A percentile compares a stretch with the other conserved stretches of the same genome.
Evolutionary conservation across 371 early-diverging fungal species (phyloP).

Genomic region (Conidiobolus incongruus): DNA sequence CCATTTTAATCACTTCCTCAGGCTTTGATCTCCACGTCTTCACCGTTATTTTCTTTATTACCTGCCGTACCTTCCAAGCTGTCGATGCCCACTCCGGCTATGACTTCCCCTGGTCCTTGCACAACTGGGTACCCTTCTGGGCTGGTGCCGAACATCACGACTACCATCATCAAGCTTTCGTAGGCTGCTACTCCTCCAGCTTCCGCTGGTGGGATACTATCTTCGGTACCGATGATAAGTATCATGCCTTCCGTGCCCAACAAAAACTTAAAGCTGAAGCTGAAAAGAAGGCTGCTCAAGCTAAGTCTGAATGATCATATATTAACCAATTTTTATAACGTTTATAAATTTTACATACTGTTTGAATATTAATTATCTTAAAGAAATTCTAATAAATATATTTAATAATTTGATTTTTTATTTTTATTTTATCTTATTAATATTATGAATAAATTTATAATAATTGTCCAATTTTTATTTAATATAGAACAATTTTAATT

Average conservation of each 20-base stretch:
- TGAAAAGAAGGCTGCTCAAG: conserved; percentile 8
- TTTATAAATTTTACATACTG: no score
- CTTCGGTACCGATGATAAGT: conserved; percentile 58
- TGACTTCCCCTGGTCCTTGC: conserved; percentile 80
- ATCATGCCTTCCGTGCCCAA: conserved; percentile 29
- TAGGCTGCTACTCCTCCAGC: conserved; percentile 53
- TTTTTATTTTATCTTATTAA: no score
- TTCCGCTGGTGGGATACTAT: conserved; percentile 70
- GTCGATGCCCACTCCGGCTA: conserved; percentile 89
- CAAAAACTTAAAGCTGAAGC: conserved; percentile 7
- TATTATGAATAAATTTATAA: no score
- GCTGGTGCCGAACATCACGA: conserved; percentile 70
- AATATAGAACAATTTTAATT: no score
- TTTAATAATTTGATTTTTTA: no score
- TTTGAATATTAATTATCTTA: no score
- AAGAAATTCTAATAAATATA: no score
- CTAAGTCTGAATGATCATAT: conserved; percentile 8
- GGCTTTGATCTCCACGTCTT: conserved; percentile 44
- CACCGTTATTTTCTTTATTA: conserved; percentile 60
- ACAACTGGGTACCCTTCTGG: conserved; percentile 53
- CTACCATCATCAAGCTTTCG: conserved; percentile 60
- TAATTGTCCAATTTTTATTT: no score
- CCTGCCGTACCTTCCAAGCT: conserved; percentile 48
- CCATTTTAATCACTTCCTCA: conserved; percentile 29
- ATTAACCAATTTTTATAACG: no score